These are phyloP conservation scores for Taphrina confusa DNA, from an alignment of 1,139 yeast species.

Conservation along the genomic window DNA sequence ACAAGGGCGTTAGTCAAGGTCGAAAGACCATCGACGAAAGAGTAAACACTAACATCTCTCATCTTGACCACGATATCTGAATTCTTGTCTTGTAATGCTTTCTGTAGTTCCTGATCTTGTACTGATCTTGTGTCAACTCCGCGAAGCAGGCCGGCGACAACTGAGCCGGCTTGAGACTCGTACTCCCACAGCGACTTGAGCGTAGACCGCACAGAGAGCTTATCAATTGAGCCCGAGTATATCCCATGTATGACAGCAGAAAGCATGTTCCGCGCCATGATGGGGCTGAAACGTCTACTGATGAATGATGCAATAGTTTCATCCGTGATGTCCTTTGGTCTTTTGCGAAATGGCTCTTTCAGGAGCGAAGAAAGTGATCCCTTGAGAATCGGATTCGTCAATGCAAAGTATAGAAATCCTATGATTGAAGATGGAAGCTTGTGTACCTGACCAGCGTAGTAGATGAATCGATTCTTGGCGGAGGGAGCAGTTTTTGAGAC, in stretches of 20 bases:
- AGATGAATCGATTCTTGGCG: conserved; percentile 63
- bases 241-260: conserved; percentile 89
- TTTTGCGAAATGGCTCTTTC: conserved; percentile 47
- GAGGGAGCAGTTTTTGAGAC: conserved; percentile 52
- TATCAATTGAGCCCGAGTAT: conserved; percentile 78
- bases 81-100: conserved; percentile 28
- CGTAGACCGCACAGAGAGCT: conserved; percentile 55
- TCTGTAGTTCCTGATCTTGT: conserved; percentile 18
- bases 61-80: conserved; percentile 30
- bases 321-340: conserved; percentile 50
- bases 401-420: conserved; percentile 43
- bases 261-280: conserved; percentile 61
- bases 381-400: conserved; percentile 47
- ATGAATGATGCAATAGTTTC: conserved; percentile 73
- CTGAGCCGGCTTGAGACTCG: conserved; percentile 39
- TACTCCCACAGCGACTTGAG: conserved; percentile 39
- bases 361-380: conserved; percentile 49
- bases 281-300: conserved; percentile 65
- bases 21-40: conserved; percentile 39
- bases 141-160: conserved; percentile 36
- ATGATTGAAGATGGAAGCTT: conserved; percentile 44
- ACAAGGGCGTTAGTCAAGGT: conserved; percentile 35
- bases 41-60: conserved; percentile 37
- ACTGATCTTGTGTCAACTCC: conserved; percentile 20
- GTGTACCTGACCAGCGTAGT: conserved; percentile 48